phyloP scores from a whole-genome alignment of 139 green algal genomes.

The Auxenochlorella pyrenoidosa region DNA sequence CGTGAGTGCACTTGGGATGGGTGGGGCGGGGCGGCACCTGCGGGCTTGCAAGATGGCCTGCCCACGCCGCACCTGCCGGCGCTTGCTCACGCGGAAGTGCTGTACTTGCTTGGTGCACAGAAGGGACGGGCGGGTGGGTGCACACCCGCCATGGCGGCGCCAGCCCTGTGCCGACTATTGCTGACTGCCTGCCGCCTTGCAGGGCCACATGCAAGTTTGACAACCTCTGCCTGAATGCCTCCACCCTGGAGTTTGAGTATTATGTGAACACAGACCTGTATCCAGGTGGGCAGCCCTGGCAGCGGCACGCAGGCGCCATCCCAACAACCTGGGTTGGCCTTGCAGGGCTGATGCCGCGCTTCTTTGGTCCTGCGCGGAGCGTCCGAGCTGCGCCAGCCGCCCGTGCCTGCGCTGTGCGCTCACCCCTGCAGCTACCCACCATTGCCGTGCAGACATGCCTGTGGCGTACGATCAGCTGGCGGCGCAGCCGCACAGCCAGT shows the following conservation, averaged over 20 bases:
- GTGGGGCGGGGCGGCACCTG: background rate
- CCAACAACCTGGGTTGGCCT: too few species aligned
- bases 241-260: constrained; percentile 29
- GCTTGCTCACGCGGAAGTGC: background rate
- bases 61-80: background rate
- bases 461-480: constrained; percentile 6
- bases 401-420: background rate
- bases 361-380: too few species aligned
- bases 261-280: constrained; percentile 19
- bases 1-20: background rate
- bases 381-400: too few species aligned
- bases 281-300: background rate
- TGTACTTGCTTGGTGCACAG: too few species aligned
- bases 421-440: background rate
- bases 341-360: too few species aligned
- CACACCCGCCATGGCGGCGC: too few species aligned
- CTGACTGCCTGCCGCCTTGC: too few species aligned
- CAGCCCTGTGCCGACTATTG: too few species aligned
- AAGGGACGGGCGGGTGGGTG: too few species aligned
- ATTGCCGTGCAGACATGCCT: background rate
- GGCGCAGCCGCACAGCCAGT: background rate
- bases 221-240: constrained; percentile 34
- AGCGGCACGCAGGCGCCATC: too few species aligned
- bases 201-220: constrained; percentile 36
- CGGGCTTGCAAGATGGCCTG: too few species aligned